Percentiles rank a stretch among this genome's conserved stretches.
phyloP scores from a whole-genome alignment of 2,329 filamentous ascomycete species.

The Parafenestella ontariensis region DNA sequence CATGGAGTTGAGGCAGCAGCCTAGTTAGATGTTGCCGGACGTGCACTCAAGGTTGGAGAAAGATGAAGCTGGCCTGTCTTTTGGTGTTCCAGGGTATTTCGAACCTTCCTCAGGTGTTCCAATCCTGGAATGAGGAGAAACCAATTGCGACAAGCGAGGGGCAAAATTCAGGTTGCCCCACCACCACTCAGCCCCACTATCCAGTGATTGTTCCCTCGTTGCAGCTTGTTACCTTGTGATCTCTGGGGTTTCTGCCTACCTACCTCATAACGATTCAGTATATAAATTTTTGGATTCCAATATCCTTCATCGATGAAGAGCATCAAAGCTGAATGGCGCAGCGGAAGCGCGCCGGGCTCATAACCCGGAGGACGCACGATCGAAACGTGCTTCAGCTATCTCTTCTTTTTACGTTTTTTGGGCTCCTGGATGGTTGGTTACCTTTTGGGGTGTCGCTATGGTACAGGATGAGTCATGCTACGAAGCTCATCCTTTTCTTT shows the following conservation, averaged over 20 bases:
- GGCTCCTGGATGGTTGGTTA: neutral
- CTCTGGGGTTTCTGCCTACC: too few species aligned
- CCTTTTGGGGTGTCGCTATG: neutral
- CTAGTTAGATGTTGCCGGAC: too few species aligned
- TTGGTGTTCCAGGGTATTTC: too few species aligned
- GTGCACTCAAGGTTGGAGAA: too few species aligned
- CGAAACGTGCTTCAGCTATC: constrained; percentile 33
- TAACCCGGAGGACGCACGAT: constrained; percentile 47
- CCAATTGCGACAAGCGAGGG: too few species aligned
- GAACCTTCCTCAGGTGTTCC: too few species aligned
- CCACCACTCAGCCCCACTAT: neutral
- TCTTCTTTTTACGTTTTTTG: neutral
- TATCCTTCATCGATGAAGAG: neutral
- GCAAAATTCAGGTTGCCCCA: constrained; percentile 2
- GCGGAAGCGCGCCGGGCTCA: constrained; percentile 49
- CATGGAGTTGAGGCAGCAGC: too few species aligned
- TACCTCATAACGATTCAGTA: too few species aligned
- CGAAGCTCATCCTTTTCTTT: neutral
- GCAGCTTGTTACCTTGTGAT: too few species aligned
- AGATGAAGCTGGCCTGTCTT: too few species aligned
- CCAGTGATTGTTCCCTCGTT: neutral
- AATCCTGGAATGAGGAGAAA: too few species aligned
- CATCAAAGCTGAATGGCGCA: constrained; percentile 44
- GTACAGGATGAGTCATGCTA: neutral
- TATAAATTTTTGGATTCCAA: neutral